Evolutionary conservation across 2,329 filamentous ascomycete genomes (phyloP).

Genomic region (Ustilaginoidea virens): DNA sequence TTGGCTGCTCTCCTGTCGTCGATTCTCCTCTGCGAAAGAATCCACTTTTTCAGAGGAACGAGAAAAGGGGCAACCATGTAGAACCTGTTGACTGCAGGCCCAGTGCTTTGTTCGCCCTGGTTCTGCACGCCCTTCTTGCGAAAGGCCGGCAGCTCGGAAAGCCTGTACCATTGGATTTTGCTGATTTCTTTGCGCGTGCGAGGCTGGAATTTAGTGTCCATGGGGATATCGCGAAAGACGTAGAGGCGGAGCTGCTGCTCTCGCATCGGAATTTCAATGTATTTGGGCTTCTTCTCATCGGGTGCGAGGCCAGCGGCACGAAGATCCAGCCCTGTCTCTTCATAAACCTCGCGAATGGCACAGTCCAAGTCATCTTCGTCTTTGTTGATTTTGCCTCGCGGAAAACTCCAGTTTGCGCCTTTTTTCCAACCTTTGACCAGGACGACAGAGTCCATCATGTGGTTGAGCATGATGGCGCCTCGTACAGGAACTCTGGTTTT

Average conservation of each 20-base stretch:
- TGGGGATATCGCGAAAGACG: slow-evolving; percentile 77
- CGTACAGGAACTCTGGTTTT: slow-evolving; percentile 89
- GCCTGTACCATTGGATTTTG: slow-evolving; percentile 87
- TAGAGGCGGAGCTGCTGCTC: slow-evolving; percentile 90
- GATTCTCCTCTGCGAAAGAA: slow-evolving; percentile 66
- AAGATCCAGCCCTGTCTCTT: slow-evolving; percentile 88
- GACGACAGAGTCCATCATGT: slow-evolving; percentile 85
- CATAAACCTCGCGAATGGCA: slow-evolving; percentile 84
- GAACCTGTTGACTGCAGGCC: slow-evolving; percentile 66
- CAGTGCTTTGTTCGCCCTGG: slow-evolving; percentile 40
- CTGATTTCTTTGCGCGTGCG: slow-evolving; percentile 94
- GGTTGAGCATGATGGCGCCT: slow-evolving; percentile 83
- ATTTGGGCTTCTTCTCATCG: slow-evolving; percentile 56
- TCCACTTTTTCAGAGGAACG: slow-evolving; percentile 75
- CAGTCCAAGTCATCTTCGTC: slow-evolving; percentile 90
- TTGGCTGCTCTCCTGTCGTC: slow-evolving; percentile 36
- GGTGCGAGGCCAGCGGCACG: slow-evolving; percentile 60
- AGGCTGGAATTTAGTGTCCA: slow-evolving; percentile 77
- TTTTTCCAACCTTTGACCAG: slow-evolving; percentile 98
- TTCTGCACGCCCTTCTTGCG: slow-evolving; percentile 48
- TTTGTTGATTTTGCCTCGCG: slow-evolving; percentile 94
- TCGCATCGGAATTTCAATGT: slow-evolving; percentile 76
- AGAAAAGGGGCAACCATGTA: slow-evolving; percentile 97
- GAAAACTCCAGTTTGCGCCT: slow-evolving; percentile 90
- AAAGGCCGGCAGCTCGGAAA: slow-evolving; percentile 75